Percentiles rank a stretch among this genome's conserved stretches.
Conservation (phyloP, 306 rosid species). For the Quercus cerris region DNA sequence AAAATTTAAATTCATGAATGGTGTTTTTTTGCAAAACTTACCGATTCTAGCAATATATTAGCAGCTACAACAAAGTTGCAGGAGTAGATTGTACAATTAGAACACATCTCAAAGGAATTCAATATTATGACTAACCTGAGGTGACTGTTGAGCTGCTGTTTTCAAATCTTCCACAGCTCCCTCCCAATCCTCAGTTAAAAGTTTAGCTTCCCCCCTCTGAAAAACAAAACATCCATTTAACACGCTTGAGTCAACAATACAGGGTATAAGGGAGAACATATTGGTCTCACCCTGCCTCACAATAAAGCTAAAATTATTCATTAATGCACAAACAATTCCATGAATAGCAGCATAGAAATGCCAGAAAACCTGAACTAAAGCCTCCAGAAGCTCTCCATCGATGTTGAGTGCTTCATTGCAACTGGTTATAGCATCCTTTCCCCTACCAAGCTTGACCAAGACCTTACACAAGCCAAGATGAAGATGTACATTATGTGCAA, state of each 20-base stretch:
- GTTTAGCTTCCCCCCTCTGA: constrained; percentile 99
- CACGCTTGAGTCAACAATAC: neutral
- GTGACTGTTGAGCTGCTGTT: constrained; percentile 89
- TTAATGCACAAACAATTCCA: neutral
- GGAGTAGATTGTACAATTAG: neutral
- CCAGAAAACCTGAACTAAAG: constrained; percentile 81
- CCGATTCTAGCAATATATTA: neutral
- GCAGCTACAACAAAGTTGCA: neutral
- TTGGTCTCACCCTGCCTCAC: constrained; percentile 5
- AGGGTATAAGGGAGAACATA: neutral
- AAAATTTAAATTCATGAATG: neutral
- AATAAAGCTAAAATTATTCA: neutral
- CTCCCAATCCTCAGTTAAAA: constrained; percentile 91
- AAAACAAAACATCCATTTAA: constrained; percentile 19
- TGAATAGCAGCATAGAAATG: constrained; percentile 8
- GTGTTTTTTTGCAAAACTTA: neutral
- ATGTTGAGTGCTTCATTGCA: constrained; percentile 81
- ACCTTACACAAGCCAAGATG: constrained; percentile 92
- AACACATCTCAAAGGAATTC: constrained; percentile 1
- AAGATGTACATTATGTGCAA: constrained; percentile 85
- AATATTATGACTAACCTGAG: constrained; percentile 58
- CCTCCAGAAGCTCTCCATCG: constrained; percentile 73
- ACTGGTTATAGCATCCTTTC: constrained; percentile 89
- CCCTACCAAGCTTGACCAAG: constrained; percentile 86
- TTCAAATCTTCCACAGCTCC: constrained; percentile 94